Percentiles rank a stretch among this genome's conserved stretches.
Evolutionary conservation across 352 stramenopile genomes (phyloP).

Genomic region (Elongisporangium undulatum): DNA sequence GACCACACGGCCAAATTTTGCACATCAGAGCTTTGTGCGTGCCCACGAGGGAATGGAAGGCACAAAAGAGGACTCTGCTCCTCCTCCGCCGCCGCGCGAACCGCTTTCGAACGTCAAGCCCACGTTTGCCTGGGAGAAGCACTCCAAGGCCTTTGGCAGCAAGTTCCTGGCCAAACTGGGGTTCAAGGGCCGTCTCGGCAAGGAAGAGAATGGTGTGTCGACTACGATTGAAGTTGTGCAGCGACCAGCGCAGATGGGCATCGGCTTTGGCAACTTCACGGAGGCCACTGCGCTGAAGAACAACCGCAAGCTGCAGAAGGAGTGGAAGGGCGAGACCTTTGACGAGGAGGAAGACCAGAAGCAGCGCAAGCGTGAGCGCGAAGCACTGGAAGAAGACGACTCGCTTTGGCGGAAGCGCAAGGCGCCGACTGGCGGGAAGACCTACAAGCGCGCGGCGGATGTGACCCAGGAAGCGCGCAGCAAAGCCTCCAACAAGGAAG

Average conservation of each 20-base stretch:
- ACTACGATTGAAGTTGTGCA: slow-evolving; percentile 92
- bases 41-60: neutral
- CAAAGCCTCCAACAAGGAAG: slow-evolving; percentile 29
- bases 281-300: slow-evolving; percentile 90
- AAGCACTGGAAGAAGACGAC: slow-evolving; percentile 58
- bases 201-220: slow-evolving; percentile 91
- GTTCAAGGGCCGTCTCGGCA: slow-evolving; percentile 92
- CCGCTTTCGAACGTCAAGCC: neutral
- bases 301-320: slow-evolving; percentile 90
- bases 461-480: slow-evolving; percentile 37
- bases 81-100: neutral
- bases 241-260: slow-evolving; percentile 88
- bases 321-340: slow-evolving; percentile 79
- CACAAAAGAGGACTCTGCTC: neutral
- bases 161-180: slow-evolving; percentile 97
- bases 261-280: slow-evolving; percentile 93
- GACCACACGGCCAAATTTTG: neutral
- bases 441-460: slow-evolving; percentile 66
- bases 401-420: slow-evolving; percentile 82
- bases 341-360: slow-evolving; percentile 36
- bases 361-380: slow-evolving; percentile 16
- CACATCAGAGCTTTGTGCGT: neutral
- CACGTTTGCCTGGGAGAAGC: slow-evolving; percentile 89
- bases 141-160: slow-evolving; percentile 95
- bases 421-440: slow-evolving; percentile 20